Evolutionary conservation across 2,329 filamentous ascomycete species (phyloP), one percentile per base, ranked within the genome.

Genomic region (Didymella lethalis): DNA sequence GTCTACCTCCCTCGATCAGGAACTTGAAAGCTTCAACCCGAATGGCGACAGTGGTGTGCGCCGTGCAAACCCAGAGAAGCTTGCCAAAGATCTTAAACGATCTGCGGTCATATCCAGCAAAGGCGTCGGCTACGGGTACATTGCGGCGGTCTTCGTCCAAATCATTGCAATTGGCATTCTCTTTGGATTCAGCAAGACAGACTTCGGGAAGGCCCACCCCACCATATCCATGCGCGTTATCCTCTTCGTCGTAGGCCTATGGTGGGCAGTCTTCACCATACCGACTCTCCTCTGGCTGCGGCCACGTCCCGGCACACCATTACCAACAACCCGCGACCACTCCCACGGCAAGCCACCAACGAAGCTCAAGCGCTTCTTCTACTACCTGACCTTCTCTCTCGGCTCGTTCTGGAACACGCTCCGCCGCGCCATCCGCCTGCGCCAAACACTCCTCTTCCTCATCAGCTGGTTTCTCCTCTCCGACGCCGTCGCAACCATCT

Each of bases 401-500:
- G 86, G 85, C 44, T 92, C 91, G 2, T 84, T 97, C 4, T 95
- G 89, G 73, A 86, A 86, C 54, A 97, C 93, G 0, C 79, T 93
- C 2, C 85, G 86, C 66, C 84, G 90, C 36, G 93, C 93, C 1
- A 79, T 87, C 16, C 84, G 85, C 14, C 82, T 93, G 2, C 77
- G 85, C 4, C 90, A 94, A 67, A 88, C 91, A n/a, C 80, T 89
- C 46, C 79, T 92, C 4, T 94, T 93, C 72, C 84, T 97, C 10
- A 84, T 85, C 3, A 90, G 90, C 6, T 98, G 94, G 94, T 97
- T 98, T 72, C 83, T 97, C 14, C 84, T 97, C 2, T 96, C 92
- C 2, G 94, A 98, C 71, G 92, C 92, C 25, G 91, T 97, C 60
- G 94, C 94, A 2, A 97, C 94, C 0, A 93, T 96, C 0, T 94